phyloP scores from a whole-genome alignment of 1,284 basidiomycete species.

The Butyriboletus regius region DNA sequence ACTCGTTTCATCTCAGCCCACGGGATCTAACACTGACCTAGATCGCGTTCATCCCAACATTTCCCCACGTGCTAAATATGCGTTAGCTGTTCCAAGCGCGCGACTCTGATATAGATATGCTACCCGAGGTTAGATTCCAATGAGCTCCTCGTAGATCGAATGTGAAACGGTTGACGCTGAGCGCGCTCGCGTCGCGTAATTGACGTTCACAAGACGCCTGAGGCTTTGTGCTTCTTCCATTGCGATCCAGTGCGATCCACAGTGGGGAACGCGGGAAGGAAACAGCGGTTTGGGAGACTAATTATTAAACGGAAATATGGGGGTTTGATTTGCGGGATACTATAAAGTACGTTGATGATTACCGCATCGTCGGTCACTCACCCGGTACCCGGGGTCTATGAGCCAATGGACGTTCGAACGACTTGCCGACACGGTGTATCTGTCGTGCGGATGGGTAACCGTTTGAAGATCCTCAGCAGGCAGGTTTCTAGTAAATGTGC shows the following conservation, averaged over 20 bases:
- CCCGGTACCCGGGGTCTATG: neutral
- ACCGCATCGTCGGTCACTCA: too few species aligned
- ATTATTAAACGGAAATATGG: neutral
- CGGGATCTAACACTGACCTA: neutral
- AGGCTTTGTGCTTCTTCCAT: neutral
- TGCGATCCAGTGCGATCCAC: neutral
- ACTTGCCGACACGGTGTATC: neutral
- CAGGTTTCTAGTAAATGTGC: neutral
- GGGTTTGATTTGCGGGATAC: too few species aligned
- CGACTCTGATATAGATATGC: too few species aligned
- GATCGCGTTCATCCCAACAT: neutral
- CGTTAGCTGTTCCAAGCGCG: too few species aligned
- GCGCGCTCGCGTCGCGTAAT: neutral
- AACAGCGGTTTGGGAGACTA: neutral
- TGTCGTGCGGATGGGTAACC: neutral
- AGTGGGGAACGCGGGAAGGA: neutral
- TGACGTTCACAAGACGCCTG: too few species aligned
- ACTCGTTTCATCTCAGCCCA: neutral
- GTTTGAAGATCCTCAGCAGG: neutral
- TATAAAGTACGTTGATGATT: too few species aligned
- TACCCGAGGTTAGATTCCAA: neutral
- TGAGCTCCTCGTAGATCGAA: neutral
- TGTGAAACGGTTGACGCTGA: neutral
- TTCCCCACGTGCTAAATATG: neutral
- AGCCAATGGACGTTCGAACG: neutral